phyloP scores from a whole-genome alignment of 306 rosid genomes.

The Sphenostylis stenocarpa region DNA sequence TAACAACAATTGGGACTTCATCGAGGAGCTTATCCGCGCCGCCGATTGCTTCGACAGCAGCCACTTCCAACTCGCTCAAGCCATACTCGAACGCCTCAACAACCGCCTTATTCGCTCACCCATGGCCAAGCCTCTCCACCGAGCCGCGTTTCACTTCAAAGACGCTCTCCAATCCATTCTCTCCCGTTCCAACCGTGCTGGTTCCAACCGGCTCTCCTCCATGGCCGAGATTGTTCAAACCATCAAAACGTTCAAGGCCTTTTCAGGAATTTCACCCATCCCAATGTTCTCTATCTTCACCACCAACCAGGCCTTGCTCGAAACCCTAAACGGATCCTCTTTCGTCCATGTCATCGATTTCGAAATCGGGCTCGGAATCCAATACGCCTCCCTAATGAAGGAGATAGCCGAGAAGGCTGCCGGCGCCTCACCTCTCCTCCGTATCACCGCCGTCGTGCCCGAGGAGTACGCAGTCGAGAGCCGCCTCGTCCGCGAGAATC shows the following conservation, averaged over 20 bases:
- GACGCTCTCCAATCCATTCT: slow-evolving; percentile 76
- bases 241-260: slow-evolving; percentile 67
- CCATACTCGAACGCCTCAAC: slow-evolving; percentile 68
- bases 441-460: slow-evolving; percentile 74
- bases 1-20: slow-evolving; percentile 47
- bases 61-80: slow-evolving; percentile 64
- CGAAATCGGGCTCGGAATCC: slow-evolving; percentile 83
- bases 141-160: slow-evolving; percentile 78
- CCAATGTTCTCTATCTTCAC: slow-evolving; percentile 88
- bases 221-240: slow-evolving; percentile 74
- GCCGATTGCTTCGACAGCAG: slow-evolving; percentile 79
- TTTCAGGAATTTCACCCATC: slow-evolving; percentile 71
- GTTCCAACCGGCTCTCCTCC: slow-evolving; percentile 50
- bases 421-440: slow-evolving; percentile 43
- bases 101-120: slow-evolving; percentile 50
- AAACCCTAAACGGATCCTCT: slow-evolving; percentile 51
- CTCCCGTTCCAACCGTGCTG: slow-evolving; percentile 44
- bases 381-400: slow-evolving; percentile 84
- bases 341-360: slow-evolving; percentile 77
- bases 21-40: slow-evolving; percentile 70
- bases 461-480: slow-evolving; percentile 71
- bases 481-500: slow-evolving; percentile 61
- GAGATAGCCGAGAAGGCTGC: slow-evolving; percentile 66
- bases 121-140: slow-evolving; percentile 55
- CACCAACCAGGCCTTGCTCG: slow-evolving; percentile 83